Evolutionary conservation across 2,329 filamentous ascomycete species (phyloP).

Genomic region (Hypoxylon sp.): DNA sequence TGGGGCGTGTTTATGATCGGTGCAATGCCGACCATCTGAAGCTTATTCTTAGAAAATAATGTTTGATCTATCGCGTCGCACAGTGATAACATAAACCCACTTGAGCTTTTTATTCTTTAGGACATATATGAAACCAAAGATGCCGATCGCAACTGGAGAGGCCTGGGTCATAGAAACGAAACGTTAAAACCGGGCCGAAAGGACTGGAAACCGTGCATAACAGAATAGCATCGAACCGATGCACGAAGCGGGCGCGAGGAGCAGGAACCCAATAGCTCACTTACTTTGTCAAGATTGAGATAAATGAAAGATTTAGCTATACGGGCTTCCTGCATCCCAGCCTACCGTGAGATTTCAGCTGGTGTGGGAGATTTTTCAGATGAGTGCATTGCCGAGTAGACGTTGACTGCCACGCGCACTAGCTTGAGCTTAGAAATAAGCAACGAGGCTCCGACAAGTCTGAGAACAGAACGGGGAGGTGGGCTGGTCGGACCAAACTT

Average conservation of each 20-base stretch:
- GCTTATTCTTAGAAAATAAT: neutral
- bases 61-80: neutral
- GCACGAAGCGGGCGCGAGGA: neutral
- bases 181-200: neutral
- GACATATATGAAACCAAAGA: neutral
- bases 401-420: neutral
- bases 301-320: neutral
- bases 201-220: neutral
- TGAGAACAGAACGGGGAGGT: conserved; percentile 7
- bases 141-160: neutral
- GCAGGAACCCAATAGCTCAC: neutral
- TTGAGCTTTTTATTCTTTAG: neutral
- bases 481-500: neutral
- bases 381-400: neutral
- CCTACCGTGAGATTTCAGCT: neutral
- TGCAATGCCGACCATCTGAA: neutral
- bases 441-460: neutral
- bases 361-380: neutral
- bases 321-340: neutral
- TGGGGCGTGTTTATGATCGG: neutral
- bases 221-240: neutral
- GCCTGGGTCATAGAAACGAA: neutral
- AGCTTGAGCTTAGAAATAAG: neutral
- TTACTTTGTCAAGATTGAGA: conserved; percentile 3
- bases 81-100: neutral